Base-by-base conservation (phyloP, 129 eudicot species). In the Flaveria robusta region DNA sequence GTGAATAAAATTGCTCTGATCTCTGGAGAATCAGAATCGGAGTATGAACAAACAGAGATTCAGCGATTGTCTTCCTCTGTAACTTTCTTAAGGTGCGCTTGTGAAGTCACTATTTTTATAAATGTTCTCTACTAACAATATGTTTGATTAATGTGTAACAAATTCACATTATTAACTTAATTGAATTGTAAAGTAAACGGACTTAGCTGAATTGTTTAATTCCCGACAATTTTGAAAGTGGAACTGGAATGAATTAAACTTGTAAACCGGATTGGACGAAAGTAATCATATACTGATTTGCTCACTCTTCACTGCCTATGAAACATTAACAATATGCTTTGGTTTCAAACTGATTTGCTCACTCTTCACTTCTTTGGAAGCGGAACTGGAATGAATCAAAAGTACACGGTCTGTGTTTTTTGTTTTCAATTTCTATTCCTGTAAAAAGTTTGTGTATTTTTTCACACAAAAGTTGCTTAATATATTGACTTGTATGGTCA, bases 1-100 rank as follows among this genome's bases (percentile, higher is more conserved):
- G 74, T 90, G 24, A 89, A 88, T 72, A 79, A 31, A 31, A 85
- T 93, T 18, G 67, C 81, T n/a, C 71, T 76, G 81, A 81, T 90
- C 47, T 85, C 88, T 12, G 89, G 88, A 47, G 82, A 88, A 24
- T 54, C 78, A 4, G 77, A 74, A 41, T 34, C 43, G 10, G 83
- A 83, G 18, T 74, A 78, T n/a, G 82, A 85, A 79, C 76, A 75
- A 24, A 20, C 46, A 10, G 91, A 93, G 63, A 78, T 88, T 79
- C 73, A 81, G 24, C 91, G 96, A 0, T 66, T 90, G 45, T 71
- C 92, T 24, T 74, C 88, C 37, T 83, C 92, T 0, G 71, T 90
- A 71, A 87, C 85, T 16, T 93, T 93, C 75, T 67, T 93, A 62
- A 93, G 92, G 97, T 93, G 58, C 59, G 18, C 20, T 29, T 51